These are phyloP conservation scores for Onygenales sp. DNA, from an alignment of 2,329 filamentous ascomycete species.

Conservation along the genomic window DNA sequence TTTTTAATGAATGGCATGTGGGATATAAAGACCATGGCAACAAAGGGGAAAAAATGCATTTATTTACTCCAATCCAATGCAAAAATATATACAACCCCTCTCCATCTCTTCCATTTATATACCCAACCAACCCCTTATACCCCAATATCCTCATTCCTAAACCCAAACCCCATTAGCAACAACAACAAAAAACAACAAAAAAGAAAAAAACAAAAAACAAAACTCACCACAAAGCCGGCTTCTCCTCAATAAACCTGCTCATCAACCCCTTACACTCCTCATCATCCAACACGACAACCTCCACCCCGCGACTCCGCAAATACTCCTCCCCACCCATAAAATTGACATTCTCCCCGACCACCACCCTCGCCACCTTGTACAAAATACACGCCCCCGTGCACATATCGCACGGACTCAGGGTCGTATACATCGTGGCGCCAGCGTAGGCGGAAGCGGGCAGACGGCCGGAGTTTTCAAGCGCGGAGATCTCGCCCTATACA, in stretches of 20 bases:
- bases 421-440: slow-evolving; percentile 74
- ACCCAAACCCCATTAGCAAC: slow-evolving; percentile 9
- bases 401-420: slow-evolving; percentile 71
- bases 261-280: slow-evolving; percentile 58
- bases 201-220: slow-evolving; percentile 4
- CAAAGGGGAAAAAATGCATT: not conserved
- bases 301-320: slow-evolving; percentile 56
- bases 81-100: not conserved
- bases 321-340: slow-evolving; percentile 66
- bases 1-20: not conserved
- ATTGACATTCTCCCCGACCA: slow-evolving; percentile 68
- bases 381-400: slow-evolving; percentile 69
- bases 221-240: slow-evolving; percentile 60
- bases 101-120: not conserved
- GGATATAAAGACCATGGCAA: not conserved
- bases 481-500: slow-evolving; percentile 61
- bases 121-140: slow-evolving; percentile 27
- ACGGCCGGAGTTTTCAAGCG: slow-evolving; percentile 64
- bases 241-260: slow-evolving; percentile 61
- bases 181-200: slow-evolving; percentile 2
- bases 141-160: slow-evolving; percentile 52
- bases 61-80: not conserved
- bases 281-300: slow-evolving; percentile 62
- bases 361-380: slow-evolving; percentile 64
- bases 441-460: slow-evolving; percentile 59